Percentiles rank a stretch among this genome's conserved stretches.
These are phyloP conservation scores for Linderina pennispora DNA, from an alignment of 192 early-diverging fungal genomes.

Conservation along the genomic window DNA sequence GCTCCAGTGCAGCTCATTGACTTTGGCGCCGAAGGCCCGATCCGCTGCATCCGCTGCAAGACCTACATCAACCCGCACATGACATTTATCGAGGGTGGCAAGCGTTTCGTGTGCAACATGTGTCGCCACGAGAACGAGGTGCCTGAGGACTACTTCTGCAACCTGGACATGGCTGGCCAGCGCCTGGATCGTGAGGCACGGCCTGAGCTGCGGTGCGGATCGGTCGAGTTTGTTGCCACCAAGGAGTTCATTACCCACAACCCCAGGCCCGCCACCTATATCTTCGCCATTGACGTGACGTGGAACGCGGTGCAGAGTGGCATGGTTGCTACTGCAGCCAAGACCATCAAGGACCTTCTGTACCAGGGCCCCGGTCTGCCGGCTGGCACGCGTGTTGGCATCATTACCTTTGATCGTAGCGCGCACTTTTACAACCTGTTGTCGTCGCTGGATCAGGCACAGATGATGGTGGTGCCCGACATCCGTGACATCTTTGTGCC, in stretches of 20 bases:
- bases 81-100: slow-evolving; percentile 83
- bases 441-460: slow-evolving; percentile 75
- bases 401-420: slow-evolving; percentile 84
- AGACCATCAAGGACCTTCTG: slow-evolving; percentile 61
- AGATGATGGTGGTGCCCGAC: slow-evolving; percentile 94
- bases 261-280: slow-evolving; percentile 64
- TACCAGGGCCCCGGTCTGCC: slow-evolving; percentile 55
- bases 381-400: slow-evolving; percentile 63
- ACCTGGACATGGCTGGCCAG: slow-evolving; percentile 87
- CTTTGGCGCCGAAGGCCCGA: slow-evolving; percentile 79
- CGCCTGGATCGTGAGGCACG: slow-evolving; percentile 77
- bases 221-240: slow-evolving; percentile 84
- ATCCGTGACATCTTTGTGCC: slow-evolving; percentile 93
- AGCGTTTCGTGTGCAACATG: slow-evolving; percentile 90
- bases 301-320: slow-evolving; percentile 82
- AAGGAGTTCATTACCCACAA: slow-evolving; percentile 58
- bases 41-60: slow-evolving; percentile 86
- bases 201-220: slow-evolving; percentile 86
- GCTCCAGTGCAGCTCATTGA: slow-evolving; percentile 74
- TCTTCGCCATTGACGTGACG: slow-evolving; percentile 96
- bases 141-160: slow-evolving; percentile 85
- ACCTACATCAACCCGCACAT: slow-evolving; percentile 93
- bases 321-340: slow-evolving; percentile 61
- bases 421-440: slow-evolving; percentile 94
- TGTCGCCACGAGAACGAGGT: slow-evolving; percentile 83